Conservation (phyloP, 2,329 filamentous ascomycete species). For the Colletotrichum tanaceti region DNA sequence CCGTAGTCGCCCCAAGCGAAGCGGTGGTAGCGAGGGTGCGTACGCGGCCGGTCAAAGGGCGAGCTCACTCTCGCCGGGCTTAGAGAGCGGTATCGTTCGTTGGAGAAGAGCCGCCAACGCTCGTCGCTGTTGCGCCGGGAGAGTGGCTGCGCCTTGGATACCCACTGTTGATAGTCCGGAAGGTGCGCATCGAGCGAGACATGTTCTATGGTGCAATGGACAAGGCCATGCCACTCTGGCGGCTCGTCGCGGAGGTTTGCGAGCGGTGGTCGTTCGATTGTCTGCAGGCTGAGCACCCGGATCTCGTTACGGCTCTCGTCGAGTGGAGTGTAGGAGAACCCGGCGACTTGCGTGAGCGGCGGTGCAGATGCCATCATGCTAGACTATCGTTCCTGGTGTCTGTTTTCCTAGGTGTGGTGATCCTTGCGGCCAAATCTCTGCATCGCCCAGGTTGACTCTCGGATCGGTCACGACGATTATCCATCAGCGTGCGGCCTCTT, state of each 20-base stretch:
- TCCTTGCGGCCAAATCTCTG: too few species aligned
- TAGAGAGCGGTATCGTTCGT: slow-evolving; percentile 25
- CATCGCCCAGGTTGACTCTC: too few species aligned
- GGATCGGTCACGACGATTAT: too few species aligned
- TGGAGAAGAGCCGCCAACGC: slow-evolving; percentile 26
- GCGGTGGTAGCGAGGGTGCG: slow-evolving; percentile 29
- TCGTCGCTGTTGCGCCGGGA: slow-evolving; percentile 29
- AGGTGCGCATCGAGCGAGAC: slow-evolving; percentile 30
- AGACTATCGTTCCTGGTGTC: background rate
- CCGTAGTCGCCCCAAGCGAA: slow-evolving; percentile 33
- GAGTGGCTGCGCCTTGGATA: background rate
- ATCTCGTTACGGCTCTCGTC: slow-evolving; percentile 27
- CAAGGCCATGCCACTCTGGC: slow-evolving; percentile 29
- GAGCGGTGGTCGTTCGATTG: slow-evolving; percentile 22
- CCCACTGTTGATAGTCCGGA: slow-evolving; percentile 17
- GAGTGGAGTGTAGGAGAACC: slow-evolving; percentile 13
- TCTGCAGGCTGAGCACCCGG: slow-evolving; percentile 27
- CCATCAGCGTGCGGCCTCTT: too few species aligned
- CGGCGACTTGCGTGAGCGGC: background rate
- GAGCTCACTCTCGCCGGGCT: slow-evolving; percentile 21
- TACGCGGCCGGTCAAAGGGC: slow-evolving; percentile 15
- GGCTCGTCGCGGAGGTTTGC: slow-evolving; percentile 26
- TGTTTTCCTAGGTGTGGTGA: too few species aligned
- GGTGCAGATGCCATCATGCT: slow-evolving; percentile 1
- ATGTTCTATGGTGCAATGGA: slow-evolving; percentile 27